Conservation (phyloP, 257 asterid species). For the Primulina tabacum region DNA sequence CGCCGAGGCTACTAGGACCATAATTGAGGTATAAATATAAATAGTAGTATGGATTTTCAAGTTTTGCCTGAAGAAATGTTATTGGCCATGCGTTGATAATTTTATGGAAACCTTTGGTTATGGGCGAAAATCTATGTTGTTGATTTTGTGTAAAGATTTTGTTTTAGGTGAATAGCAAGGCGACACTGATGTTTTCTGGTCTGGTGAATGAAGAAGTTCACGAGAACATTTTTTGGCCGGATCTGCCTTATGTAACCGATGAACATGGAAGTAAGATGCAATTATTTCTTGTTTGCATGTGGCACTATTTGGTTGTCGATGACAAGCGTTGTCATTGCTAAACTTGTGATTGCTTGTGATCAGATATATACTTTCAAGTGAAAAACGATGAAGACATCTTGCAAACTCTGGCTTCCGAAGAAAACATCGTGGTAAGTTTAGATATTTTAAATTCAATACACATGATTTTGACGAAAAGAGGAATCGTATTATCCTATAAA, state of each 20-base stretch:
- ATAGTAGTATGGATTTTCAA: constrained; percentile 11
- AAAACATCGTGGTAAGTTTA: constrained; percentile 72
- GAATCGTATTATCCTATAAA: constrained; percentile 7
- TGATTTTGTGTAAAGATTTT: constrained; percentile 16
- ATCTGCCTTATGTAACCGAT: constrained; percentile 86
- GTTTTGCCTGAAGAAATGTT: neutral
- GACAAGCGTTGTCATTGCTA: constrained; percentile 22
- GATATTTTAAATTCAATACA: neutral
- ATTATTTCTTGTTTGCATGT: constrained; percentile 13
- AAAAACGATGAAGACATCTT: constrained; percentile 89
- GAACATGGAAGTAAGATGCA: constrained; percentile 85
- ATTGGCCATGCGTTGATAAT: neutral
- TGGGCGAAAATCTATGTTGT: neutral
- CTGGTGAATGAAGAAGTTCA: constrained; percentile 66
- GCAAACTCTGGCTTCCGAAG: constrained; percentile 71
- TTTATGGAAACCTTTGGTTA: neutral
- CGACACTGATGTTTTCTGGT: constrained; percentile 85
- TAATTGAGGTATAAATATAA: constrained; percentile 59
- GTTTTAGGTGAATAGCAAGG: constrained; percentile 83
- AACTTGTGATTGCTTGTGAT: constrained; percentile 29
- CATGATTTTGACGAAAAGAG: constrained; percentile 6
- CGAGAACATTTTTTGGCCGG: constrained; percentile 97
- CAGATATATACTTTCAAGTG: constrained; percentile 96
- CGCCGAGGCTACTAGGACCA: constrained; percentile 77
- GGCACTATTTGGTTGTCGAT: constrained; percentile 5